These are phyloP conservation scores for Sporothrix euskadiensis DNA, from an alignment of 2,329 filamentous ascomycete species.

Conservation along the genomic window DNA sequence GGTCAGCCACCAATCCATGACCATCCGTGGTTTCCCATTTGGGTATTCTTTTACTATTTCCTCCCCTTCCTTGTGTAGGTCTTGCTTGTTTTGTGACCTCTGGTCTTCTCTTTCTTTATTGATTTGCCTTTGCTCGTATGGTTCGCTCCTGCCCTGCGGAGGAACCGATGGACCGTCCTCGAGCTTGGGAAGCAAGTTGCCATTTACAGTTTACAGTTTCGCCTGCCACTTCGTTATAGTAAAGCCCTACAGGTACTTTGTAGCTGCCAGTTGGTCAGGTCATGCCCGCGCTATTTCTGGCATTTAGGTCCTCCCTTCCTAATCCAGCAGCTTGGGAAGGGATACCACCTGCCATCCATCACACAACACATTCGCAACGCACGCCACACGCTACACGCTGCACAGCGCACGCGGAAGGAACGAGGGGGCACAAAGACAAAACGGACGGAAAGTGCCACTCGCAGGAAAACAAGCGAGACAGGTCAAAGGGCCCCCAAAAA, in stretches of 20 bases:
- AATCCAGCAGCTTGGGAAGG: slow-evolving; percentile 21
- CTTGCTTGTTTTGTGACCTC: background rate
- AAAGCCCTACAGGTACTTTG: background rate
- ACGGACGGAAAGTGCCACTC: background rate
- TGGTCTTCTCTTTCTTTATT: background rate
- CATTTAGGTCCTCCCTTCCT: background rate
- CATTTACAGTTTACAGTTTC: too few relatives aligned
- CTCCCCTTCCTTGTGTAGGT: background rate
- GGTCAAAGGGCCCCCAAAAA: background rate
- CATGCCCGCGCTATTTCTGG: slow-evolving; percentile 6
- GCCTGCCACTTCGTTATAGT: too few relatives aligned
- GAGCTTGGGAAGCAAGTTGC: background rate
- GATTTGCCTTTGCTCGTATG: background rate
- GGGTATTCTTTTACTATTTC: background rate
- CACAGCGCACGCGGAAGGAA: background rate
- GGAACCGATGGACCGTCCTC: background rate
- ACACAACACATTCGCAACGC: background rate
- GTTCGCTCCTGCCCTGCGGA: slow-evolving; percentile 8
- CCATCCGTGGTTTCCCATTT: background rate
- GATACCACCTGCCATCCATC: background rate
- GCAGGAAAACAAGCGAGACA: background rate
- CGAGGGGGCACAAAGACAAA: slow-evolving; percentile 1
- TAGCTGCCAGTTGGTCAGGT: background rate
- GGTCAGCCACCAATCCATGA: slow-evolving; percentile 11
- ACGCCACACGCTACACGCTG: background rate